Evolutionary conservation across 2,329 filamentous ascomycete genomes (phyloP).

Genomic region (Colletotrichum sp.): DNA sequence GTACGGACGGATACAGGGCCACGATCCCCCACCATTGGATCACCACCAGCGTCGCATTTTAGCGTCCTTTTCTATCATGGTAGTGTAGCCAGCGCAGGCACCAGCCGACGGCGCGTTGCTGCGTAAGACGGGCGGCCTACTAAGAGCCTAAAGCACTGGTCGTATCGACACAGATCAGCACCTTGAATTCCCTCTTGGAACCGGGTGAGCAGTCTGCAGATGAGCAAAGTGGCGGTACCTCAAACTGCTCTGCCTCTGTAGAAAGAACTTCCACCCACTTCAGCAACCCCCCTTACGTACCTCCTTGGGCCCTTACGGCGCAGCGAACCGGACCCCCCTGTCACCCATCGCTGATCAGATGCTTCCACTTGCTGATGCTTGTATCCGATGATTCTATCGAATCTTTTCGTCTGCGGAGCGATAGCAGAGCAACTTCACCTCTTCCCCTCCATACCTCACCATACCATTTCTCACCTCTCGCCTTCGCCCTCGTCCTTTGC

Average conservation of each 20-base stretch:
- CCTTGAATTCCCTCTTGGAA: background rate
- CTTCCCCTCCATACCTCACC: background rate
- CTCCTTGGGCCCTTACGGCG: background rate
- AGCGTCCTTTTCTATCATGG: background rate
- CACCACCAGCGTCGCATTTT: background rate
- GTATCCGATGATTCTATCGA: constrained; percentile 14
- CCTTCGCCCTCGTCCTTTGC: background rate
- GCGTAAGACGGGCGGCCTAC: background rate
- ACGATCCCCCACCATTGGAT: background rate
- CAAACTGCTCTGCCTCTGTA: background rate
- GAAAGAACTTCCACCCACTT: background rate
- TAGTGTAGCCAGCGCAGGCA: background rate
- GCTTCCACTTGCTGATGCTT: constrained; percentile 6
- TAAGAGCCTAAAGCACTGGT: background rate
- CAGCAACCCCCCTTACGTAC: background rate
- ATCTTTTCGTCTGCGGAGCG: background rate
- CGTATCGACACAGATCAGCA: background rate
- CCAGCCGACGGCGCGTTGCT: background rate
- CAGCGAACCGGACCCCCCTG: background rate
- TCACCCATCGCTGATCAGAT: background rate
- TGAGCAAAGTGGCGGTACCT: background rate
- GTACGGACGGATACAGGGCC: background rate
- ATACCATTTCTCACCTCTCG: background rate
- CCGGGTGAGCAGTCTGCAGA: background rate
- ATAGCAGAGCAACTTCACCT: background rate